A percentile compares a stretch with the other conserved stretches of the same genome.
These are phyloP conservation scores for Hippophae rhamnoides DNA, from an alignment of 306 rosid genomes.

Conservation along the genomic window DNA sequence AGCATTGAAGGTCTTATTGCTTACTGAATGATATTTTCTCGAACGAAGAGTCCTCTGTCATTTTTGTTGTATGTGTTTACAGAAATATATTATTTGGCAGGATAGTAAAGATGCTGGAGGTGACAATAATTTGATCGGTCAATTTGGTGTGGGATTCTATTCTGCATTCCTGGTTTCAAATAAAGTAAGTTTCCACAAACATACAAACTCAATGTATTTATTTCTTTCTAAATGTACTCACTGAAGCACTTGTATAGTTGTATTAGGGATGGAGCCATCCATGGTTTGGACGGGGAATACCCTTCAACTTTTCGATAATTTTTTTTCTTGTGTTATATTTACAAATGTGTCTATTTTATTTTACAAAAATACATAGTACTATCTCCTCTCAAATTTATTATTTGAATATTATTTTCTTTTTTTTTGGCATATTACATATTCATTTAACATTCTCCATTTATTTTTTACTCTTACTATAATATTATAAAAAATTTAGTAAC, in stretches of 20 bases:
- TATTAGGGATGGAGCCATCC: too few species aligned
- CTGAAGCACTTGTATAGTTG: not conserved
- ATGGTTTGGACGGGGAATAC: too few species aligned
- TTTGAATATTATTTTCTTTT: too few species aligned
- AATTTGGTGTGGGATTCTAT: constrained; percentile 94
- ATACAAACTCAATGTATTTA: not conserved
- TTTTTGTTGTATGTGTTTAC: constrained; percentile 14
- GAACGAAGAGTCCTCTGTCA: not conserved
- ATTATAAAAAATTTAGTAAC: too few species aligned
- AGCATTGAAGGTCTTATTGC: constrained; percentile 57
- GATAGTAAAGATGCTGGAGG: constrained; percentile 82
- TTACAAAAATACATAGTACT: too few species aligned
- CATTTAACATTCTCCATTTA: too few species aligned
- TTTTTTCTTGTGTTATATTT: too few species aligned
- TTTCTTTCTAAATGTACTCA: not conserved
- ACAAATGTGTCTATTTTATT: too few species aligned
- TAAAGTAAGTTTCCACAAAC: constrained; percentile 36
- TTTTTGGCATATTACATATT: too few species aligned
- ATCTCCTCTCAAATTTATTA: too few species aligned
- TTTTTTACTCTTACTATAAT: too few species aligned
- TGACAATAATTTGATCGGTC: constrained; percentile 86
- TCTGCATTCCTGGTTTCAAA: constrained; percentile 86
- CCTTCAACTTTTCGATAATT: too few species aligned
- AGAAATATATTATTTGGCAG: constrained; percentile 31
- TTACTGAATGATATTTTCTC: not conserved